Evolutionary conservation across 176 grass and related monocot species (phyloP).

Genomic region (Oryza glumipatula): DNA sequence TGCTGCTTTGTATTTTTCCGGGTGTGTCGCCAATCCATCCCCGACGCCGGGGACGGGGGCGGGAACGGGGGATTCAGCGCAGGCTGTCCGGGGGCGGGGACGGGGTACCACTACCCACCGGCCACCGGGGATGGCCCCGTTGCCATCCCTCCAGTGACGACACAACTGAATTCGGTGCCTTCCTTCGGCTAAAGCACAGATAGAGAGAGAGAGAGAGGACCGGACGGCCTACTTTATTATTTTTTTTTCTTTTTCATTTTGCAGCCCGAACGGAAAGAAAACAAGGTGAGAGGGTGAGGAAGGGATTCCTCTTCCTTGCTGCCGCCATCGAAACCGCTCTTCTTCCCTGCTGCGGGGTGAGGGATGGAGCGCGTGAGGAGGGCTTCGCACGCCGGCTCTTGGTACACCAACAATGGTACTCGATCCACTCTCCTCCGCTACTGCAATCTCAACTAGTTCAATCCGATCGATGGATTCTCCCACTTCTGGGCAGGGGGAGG

Average conservation of each 20-base stretch:
- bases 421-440: neutral
- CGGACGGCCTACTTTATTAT: neutral
- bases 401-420: constrained; percentile 88
- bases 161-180: too few species aligned
- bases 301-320: neutral
- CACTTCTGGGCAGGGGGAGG: neutral
- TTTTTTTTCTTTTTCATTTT: neutral
- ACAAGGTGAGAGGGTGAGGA: neutral
- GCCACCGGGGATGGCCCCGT: too few species aligned
- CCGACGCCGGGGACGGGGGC: too few species aligned
- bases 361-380: constrained; percentile 71
- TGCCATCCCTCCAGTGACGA: too few species aligned
- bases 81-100: too few species aligned
- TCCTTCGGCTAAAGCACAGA: too few species aligned
- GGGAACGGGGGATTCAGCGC: too few species aligned
- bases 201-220: too few species aligned
- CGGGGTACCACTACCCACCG: too few species aligned
- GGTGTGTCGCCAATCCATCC: too few species aligned
- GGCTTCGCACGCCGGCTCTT: constrained; percentile 82
- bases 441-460: neutral
- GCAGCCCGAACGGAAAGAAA: neutral
- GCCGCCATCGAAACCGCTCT: neutral
- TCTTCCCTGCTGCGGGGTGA: neutral
- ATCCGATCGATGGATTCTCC: neutral
- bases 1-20: too few species aligned